Evolutionary conservation across 176 grass and related monocot genomes (phyloP).

Genomic region (Carex parvula): DNA sequence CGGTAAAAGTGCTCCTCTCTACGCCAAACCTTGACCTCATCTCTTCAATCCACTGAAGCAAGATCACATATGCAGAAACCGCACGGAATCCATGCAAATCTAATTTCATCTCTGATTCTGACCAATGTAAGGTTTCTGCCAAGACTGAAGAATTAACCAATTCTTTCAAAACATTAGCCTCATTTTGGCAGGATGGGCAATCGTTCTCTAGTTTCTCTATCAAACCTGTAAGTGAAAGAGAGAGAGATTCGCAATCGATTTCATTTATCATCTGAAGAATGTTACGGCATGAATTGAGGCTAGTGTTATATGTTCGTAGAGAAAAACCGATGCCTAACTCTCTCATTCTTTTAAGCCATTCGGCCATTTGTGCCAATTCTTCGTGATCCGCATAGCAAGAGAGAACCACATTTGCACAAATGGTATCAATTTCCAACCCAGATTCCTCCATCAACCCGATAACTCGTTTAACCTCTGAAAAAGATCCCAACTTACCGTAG

Average conservation of each 20-base stretch:
- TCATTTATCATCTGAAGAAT: slow-evolving; percentile 33
- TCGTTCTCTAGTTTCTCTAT: slow-evolving; percentile 38
- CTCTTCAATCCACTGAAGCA: slow-evolving; percentile 68
- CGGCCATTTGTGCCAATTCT: slow-evolving; percentile 41
- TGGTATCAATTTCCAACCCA: slow-evolving; percentile 46
- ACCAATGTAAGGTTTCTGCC: slow-evolving; percentile 53
- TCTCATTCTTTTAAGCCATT: slow-evolving; percentile 57
- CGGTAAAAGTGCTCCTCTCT: slow-evolving; percentile 22
- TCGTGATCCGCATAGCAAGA: slow-evolving; percentile 65
- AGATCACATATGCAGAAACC: slow-evolving; percentile 56
- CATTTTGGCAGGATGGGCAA: slow-evolving; percentile 23
- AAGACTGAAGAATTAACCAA: slow-evolving; percentile 51
- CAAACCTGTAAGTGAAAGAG: slow-evolving; percentile 38
- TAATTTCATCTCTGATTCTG: slow-evolving; percentile 55
- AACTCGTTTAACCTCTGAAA: slow-evolving; percentile 60
- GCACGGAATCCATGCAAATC: slow-evolving; percentile 79
- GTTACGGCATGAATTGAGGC: slow-evolving; percentile 53
- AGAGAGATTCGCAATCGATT: slow-evolving; percentile 16
- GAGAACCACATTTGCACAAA: slow-evolving; percentile 59
- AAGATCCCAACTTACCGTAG: slow-evolving; percentile 49
- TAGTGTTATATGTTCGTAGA: slow-evolving; percentile 46
- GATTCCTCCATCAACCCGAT: slow-evolving; percentile 56
- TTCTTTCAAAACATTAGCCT: slow-evolving; percentile 60
- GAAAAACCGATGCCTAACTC: slow-evolving; percentile 32
- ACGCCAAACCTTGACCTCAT: slow-evolving; percentile 16